These are phyloP conservation scores for Candida germanica DNA, from an alignment of 805 yeast genomes.

Conservation along the genomic window DNA sequence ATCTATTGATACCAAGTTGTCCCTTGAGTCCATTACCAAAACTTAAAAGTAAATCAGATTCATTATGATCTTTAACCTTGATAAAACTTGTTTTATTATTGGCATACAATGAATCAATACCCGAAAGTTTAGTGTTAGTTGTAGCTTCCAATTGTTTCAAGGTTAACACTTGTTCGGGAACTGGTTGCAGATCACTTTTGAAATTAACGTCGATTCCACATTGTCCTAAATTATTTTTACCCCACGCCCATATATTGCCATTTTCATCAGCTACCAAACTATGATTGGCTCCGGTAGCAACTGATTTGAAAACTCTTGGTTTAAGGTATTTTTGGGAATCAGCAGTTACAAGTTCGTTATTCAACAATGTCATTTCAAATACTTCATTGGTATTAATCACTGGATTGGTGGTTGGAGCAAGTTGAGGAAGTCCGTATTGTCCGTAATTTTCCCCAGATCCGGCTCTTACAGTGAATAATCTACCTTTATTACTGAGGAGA, in stretches of 20 bases:
- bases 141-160: conserved; percentile 13
- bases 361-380: conserved; percentile 54
- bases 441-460: conserved; percentile 55
- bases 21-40: conserved; percentile 88
- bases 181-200: conserved; percentile 64
- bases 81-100: conserved; percentile 56
- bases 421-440: conserved; percentile 78
- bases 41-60: conserved; percentile 41
- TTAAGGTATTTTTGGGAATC: conserved; percentile 20
- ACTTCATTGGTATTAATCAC: conserved; percentile 25
- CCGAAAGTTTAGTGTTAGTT: conserved; percentile 19
- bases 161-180: conserved; percentile 47
- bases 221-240: conserved; percentile 82
- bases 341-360: conserved; percentile 37
- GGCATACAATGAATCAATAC: conserved; percentile 43
- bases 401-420: conserved; percentile 54
- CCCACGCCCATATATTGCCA: conserved; percentile 84
- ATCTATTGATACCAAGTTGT: conserved; percentile 78
- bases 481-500: conserved; percentile 56
- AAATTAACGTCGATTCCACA: conserved; percentile 67
- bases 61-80: conserved; percentile 20
- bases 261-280: conserved; percentile 62
- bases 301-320: conserved; percentile 48
- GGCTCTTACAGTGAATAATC: conserved; percentile 62
- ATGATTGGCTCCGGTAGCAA: conserved; percentile 75